Percentiles rank a stretch among this genome's conserved stretches.
phyloP scores from a whole-genome alignment of 2,329 filamentous ascomycete genomes.

The Cladosporium sp. region DNA sequence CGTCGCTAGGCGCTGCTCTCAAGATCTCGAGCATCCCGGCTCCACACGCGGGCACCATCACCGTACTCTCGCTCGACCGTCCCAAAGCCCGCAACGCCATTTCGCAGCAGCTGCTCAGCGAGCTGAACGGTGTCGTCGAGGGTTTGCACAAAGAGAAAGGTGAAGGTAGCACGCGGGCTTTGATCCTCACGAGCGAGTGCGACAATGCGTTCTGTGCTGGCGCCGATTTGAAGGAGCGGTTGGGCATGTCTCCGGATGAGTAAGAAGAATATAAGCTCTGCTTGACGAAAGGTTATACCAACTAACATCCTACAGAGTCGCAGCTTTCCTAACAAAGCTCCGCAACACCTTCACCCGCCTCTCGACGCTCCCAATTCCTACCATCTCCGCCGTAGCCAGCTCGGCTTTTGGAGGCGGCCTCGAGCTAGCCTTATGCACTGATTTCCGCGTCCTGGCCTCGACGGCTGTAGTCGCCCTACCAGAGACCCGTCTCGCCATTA shows the following conservation, averaged over 20 bases:
- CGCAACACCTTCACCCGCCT: slow-evolving; percentile 74
- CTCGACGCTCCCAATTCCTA: slow-evolving; percentile 77
- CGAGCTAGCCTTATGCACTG: slow-evolving; percentile 85
- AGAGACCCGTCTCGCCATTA: slow-evolving; percentile 89
- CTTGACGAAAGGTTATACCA: too few species aligned
- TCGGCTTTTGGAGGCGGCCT: slow-evolving; percentile 89
- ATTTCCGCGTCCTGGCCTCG: slow-evolving; percentile 83
- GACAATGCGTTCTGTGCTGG: slow-evolving; percentile 90
- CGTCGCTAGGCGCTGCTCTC: slow-evolving; percentile 44
- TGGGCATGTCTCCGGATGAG: slow-evolving; percentile 75
- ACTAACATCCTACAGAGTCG: slow-evolving; percentile 60
- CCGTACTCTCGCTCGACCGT: slow-evolving; percentile 83
- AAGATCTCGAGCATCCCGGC: slow-evolving; percentile 74
- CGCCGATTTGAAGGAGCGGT: slow-evolving; percentile 88
- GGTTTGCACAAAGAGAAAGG: slow-evolving; percentile 62
- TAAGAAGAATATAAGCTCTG: slow-evolving; percentile 43
- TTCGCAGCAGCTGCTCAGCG: slow-evolving; percentile 71
- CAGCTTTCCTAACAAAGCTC: slow-evolving; percentile 73
- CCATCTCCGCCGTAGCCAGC: slow-evolving; percentile 83
- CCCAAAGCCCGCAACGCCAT: slow-evolving; percentile 87
- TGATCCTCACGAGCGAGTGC: slow-evolving; percentile 82
- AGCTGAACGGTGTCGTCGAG: slow-evolving; percentile 71
- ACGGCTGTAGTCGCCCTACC: slow-evolving; percentile 79
- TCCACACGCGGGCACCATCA: slow-evolving; percentile 78
- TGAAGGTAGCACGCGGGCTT: slow-evolving; percentile 67